A percentile compares a stretch with the other conserved stretches of the same genome.
Conservation (phyloP, 2,329 filamentous ascomycete genomes). For the Neospermospora avenae region DNA sequence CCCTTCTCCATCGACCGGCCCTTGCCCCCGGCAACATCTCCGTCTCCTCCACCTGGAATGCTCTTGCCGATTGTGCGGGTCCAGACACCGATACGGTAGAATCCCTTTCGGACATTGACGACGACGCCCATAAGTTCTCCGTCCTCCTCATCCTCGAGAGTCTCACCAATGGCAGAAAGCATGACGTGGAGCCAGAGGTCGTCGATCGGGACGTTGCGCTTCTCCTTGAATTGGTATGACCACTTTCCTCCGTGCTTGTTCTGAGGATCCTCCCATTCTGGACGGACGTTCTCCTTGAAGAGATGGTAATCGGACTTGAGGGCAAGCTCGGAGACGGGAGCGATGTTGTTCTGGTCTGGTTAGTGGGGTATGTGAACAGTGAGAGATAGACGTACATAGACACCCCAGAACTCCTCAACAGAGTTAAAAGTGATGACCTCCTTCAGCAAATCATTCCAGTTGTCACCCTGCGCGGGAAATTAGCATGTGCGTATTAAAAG, state of each 20-base stretch:
- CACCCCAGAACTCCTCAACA: constrained; percentile 99
- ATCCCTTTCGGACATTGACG: constrained; percentile 96
- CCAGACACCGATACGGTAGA: constrained; percentile 97
- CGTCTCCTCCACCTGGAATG: constrained; percentile 71
- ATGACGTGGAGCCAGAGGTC: constrained; percentile 96
- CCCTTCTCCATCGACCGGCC: constrained; percentile 77
- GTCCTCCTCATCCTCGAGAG: constrained; percentile 93
- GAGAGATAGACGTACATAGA: constrained; percentile 70
- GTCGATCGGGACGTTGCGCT: constrained; percentile 87
- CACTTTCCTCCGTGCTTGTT: constrained; percentile 99
- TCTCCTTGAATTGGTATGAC: constrained; percentile 98
- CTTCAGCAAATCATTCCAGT: constrained; percentile 98
- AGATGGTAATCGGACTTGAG: constrained; percentile 99
- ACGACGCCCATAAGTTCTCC: constrained; percentile 99
- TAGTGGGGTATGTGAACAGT: constrained; percentile 4
- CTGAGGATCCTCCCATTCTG: constrained; percentile 97
- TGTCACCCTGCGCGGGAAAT: constrained; percentile 67
- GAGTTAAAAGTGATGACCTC: constrained; percentile 98
- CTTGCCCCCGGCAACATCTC: constrained; percentile 71
- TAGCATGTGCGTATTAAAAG: constrained; percentile 18
- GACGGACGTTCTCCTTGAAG: constrained; percentile 95
- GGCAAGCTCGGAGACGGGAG: constrained; percentile 88
- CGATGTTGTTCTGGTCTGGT: constrained; percentile 84
- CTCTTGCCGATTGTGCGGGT: constrained; percentile 89
- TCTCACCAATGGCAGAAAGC: constrained; percentile 95